Percentiles rank a stretch among this genome's conserved stretches.
These are phyloP conservation scores for Pythium folliculosum DNA, from an alignment of 352 stramenopile genomes.

Conservation along the genomic window DNA sequence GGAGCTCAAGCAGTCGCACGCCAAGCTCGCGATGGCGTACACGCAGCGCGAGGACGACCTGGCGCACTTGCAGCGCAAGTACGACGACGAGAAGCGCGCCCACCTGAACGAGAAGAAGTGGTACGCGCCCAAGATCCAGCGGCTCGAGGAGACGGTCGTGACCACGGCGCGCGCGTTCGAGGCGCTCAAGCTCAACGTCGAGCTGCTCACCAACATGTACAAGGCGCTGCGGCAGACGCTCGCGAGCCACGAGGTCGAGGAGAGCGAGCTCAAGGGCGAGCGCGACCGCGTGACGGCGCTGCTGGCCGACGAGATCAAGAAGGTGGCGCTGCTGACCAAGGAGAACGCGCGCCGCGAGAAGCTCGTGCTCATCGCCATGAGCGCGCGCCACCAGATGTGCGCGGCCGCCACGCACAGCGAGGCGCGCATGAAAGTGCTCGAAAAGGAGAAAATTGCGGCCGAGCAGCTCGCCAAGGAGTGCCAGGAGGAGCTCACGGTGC, in stretches of 20 bases:
- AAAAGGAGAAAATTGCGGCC: conserved; percentile 27
- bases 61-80: conserved; percentile 61
- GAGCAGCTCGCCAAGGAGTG: conserved; percentile 34
- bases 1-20: conserved; percentile 60
- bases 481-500: conserved; percentile 39
- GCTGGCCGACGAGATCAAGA: conserved; percentile 73
- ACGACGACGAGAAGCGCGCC: conserved; percentile 65
- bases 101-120: conserved; percentile 70
- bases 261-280: conserved; percentile 65
- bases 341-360: conserved; percentile 75
- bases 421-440: conserved; percentile 33
- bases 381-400: conserved; percentile 70
- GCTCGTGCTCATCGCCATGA: conserved; percentile 77
- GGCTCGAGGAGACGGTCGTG: conserved; percentile 70
- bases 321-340: conserved; percentile 68
- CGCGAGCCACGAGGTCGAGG: conserved; percentile 48
- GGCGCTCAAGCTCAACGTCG: conserved; percentile 80
- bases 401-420: conserved; percentile 54
- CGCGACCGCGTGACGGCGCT: conserved; percentile 51
- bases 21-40: conserved; percentile 61
- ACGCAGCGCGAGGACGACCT: conserved; percentile 80
- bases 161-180: conserved; percentile 62
- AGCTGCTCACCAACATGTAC: conserved; percentile 89
- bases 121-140: conserved; percentile 73
- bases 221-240: conserved; percentile 61